Evolutionary conservation across 495 filamentous ascomycete genomes (phyloP), one percentile per base, ranked within the genome.

Genomic region (Penicillium lagena): DNA sequence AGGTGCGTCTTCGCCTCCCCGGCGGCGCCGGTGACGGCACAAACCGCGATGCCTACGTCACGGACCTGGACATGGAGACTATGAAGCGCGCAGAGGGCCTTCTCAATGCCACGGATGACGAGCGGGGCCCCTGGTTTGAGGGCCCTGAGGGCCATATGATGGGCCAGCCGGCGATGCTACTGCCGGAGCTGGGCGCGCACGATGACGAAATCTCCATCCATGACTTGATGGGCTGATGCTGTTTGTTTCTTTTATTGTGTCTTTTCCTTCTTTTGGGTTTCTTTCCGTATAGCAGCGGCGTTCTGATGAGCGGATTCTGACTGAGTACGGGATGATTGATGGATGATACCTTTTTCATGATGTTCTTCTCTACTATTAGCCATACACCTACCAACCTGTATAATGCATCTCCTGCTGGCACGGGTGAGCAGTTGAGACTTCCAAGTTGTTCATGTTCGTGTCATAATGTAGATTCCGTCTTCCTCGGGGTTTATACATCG

Each of bases 61-160:
- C 93, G 9, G 94, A 99, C 56, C 76, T 99, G 37, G 94, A 99
- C 58, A 78, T 96, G 34, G 81, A 90, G 72, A 95, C 90, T 2
- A 60, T 97, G 67, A 86, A 82, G 67, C 80, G 90, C 29, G 90
- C 89, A 12, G 78, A 90, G 55, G 93, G 85, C 35, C 79, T 97
- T 48, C 81, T 79, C 47, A 70, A 71, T 52, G 81, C 88, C 8
- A 89, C 79, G 4, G 81, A 84, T 7, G 86, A 90, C 53, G 89
- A 95, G 70, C 90, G 87, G 49, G 90, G 90, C 0, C 75, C 83
- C 2, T 93, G 87, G 87, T 53, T 84, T n/a, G 64, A 66, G 35
- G 71, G 58, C 5, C 58, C 49, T 11, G 52, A 49, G 1, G 43
- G 56, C 6, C 55, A 70, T 7, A 50, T 73, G 4, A 71, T 73